Evolutionary conservation across 441 rosid genomes (phyloP).

Genomic region (Pelargonium australe): DNA sequence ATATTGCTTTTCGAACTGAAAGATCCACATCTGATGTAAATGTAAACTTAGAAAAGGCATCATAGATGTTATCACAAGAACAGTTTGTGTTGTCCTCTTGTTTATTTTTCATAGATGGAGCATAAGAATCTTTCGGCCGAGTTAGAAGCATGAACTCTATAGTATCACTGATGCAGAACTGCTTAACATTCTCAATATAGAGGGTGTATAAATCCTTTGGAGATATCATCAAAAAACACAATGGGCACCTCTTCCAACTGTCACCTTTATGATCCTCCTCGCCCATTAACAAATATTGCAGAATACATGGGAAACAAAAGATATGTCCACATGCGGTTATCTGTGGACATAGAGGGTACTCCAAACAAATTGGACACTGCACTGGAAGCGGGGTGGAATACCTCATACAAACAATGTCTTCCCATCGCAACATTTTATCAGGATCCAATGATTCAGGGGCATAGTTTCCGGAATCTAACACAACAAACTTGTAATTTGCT

Average conservation of each 20-base stretch:
- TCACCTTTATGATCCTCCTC: conserved; percentile 62
- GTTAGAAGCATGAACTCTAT: conserved; percentile 76
- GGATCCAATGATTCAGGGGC: conserved; percentile 76
- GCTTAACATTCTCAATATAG: conserved; percentile 64
- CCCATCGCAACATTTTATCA: conserved; percentile 86
- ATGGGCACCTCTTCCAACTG: conserved; percentile 75
- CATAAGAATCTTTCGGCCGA: conserved; percentile 63
- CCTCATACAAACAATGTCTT: conserved; percentile 76
- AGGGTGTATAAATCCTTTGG: conserved; percentile 72
- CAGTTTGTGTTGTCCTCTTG: conserved; percentile 23
- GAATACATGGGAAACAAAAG: conserved; percentile 90
- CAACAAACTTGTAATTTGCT: conserved; percentile 95
- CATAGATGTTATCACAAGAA: conserved; percentile 28
- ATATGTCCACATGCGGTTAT: conserved; percentile 94
- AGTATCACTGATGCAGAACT: conserved; percentile 51
- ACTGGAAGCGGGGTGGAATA: conserved; percentile 69
- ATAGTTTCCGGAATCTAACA: conserved; percentile 67
- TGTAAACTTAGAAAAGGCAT: conserved; percentile 70
- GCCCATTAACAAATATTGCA: conserved; percentile 70
- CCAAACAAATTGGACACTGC: conserved; percentile 96
- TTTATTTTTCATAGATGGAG: conserved; percentile 41
- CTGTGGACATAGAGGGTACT: conserved; percentile 85
- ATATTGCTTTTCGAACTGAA: conserved; percentile 76
- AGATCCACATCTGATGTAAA: conserved; percentile 80
- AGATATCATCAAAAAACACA: conserved; percentile 87